A percentile compares a stretch with the other conserved stretches of the same genome.
Conservation (phyloP, 179 eudicot genomes). For the Carnegiea gigantea region DNA sequence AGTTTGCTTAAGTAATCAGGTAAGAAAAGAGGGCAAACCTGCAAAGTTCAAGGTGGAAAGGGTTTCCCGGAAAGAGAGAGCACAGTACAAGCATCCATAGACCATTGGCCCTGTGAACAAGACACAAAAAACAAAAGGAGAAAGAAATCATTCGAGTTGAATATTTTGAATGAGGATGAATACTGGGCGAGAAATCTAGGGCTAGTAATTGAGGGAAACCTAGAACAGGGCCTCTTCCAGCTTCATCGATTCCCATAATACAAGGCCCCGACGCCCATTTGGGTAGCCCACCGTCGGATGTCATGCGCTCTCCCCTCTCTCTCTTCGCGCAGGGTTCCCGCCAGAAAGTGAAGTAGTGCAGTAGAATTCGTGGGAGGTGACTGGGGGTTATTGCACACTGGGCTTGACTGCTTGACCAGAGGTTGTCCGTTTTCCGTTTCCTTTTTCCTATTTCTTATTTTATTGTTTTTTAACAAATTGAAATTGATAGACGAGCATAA, state of each 20-base stretch:
- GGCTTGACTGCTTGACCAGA: too few relatives aligned
- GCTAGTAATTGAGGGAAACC: constrained; percentile 40
- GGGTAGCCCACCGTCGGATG: constrained; percentile 40
- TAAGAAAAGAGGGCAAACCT: constrained; percentile 37
- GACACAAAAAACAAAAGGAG: neutral
- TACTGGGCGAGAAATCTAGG: neutral
- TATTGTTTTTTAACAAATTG: too few relatives aligned
- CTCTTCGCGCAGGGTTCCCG: constrained; percentile 9
- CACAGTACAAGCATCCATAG: constrained; percentile 91
- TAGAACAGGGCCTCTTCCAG: constrained; percentile 98
- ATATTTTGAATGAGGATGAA: neutral
- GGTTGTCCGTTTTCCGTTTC: too few relatives aligned
- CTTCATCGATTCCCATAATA: constrained; percentile 98
- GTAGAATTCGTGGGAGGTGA: neutral
- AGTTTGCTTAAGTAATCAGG: neutral
- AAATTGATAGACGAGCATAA: too few relatives aligned
- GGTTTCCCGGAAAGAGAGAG: constrained; percentile 68
- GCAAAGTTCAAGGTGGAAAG: constrained; percentile 79
- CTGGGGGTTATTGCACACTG: neutral
- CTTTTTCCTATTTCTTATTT: too few relatives aligned
- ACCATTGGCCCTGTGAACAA: constrained; percentile 85
- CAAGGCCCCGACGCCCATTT: constrained; percentile 83
- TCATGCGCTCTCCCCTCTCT: constrained; percentile 27
- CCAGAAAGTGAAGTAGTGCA: neutral
- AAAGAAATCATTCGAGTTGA: neutral